Evolutionary conservation across 257 asterid genomes (phyloP).

Genomic region (Lithospermum erythrorhizon): DNA sequence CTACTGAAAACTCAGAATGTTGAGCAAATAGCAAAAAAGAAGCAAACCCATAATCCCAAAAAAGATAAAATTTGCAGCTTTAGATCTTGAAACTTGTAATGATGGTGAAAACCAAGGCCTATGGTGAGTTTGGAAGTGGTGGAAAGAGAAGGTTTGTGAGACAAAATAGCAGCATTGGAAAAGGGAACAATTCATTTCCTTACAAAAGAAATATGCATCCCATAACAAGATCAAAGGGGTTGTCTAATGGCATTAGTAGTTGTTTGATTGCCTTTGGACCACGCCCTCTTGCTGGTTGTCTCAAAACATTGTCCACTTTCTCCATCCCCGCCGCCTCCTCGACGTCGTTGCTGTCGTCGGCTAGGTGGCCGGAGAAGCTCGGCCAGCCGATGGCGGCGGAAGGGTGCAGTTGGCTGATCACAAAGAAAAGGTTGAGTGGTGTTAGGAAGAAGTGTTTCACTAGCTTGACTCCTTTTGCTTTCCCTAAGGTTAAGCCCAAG

Average conservation of each 20-base stretch:
- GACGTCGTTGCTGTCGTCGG: not conserved
- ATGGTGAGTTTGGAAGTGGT: not conserved
- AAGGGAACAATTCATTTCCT: no score
- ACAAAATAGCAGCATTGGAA: not conserved
- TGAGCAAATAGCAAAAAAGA: no score
- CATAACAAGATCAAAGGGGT: not conserved
- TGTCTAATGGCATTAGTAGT: not conserved
- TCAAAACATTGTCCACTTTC: not conserved
- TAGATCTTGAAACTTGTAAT: not conserved
- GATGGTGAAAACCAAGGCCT: not conserved
- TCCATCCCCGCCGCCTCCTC: not conserved
- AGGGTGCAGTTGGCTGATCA: not conserved
- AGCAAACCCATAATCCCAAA: not conserved
- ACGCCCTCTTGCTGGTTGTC: not conserved
- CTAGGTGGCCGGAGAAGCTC: not conserved
- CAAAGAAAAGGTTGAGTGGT: not conserved
- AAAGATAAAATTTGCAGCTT: no score
- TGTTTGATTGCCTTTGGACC: not conserved
- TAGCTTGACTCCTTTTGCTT: not conserved
- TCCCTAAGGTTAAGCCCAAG: not conserved
- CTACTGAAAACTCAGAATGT: no score
- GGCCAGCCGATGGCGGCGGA: no score
- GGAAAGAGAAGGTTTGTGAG: not conserved
- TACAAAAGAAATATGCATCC: no score
- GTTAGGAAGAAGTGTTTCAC: not conserved